Evolutionary conservation across 2,329 filamentous ascomycete species (phyloP).

Genomic region (Hypoxylon sp.): DNA sequence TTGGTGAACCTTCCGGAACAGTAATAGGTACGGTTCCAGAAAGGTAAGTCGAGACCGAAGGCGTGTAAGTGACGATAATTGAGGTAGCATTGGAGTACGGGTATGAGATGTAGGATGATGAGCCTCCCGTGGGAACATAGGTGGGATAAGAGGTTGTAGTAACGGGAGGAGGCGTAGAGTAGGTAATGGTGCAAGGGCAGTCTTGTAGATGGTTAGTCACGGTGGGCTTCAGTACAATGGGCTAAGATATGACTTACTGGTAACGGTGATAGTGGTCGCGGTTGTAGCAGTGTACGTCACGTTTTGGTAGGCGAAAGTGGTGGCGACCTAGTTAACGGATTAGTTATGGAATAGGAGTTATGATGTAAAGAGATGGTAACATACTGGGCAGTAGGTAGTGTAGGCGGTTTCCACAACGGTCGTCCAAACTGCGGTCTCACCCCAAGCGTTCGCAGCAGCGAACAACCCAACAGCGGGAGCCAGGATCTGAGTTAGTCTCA

Average conservation of each 20-base stretch:
- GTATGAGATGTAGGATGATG: conserved; percentile 24
- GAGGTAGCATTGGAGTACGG: conserved; percentile 38
- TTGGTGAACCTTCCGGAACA: conserved; percentile 33
- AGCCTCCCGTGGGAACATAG: conserved; percentile 32
- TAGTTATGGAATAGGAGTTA: conserved; percentile 7
- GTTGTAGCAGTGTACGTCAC: conserved; percentile 62
- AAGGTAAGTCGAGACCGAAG: conserved; percentile 45
- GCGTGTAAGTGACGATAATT: conserved; percentile 47
- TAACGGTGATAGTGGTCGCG: conserved; percentile 62
- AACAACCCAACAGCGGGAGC: conserved; percentile 55
- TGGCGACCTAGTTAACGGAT: conserved; percentile 51
- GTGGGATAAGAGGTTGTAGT: conserved; percentile 48
- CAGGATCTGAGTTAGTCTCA: conserved; percentile 57
- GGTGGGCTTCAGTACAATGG: neutral
- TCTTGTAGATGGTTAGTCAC: conserved; percentile 56
- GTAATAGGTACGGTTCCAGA: conserved; percentile 44
- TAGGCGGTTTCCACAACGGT: conserved; percentile 59
- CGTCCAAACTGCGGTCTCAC: conserved; percentile 52
- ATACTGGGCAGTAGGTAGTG: conserved; percentile 63
- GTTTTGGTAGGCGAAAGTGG: conserved; percentile 59
- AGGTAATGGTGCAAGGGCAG: conserved; percentile 63
- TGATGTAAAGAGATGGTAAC: conserved; percentile 44
- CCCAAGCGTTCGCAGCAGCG: conserved; percentile 51
- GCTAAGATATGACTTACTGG: conserved; percentile 56
- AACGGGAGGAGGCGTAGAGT: conserved; percentile 53